A percentile compares a stretch with the other conserved stretches of the same genome.
Conservation (phyloP, 495 filamentous ascomycete species). For the Podospora bellae-mahoneyi region DNA sequence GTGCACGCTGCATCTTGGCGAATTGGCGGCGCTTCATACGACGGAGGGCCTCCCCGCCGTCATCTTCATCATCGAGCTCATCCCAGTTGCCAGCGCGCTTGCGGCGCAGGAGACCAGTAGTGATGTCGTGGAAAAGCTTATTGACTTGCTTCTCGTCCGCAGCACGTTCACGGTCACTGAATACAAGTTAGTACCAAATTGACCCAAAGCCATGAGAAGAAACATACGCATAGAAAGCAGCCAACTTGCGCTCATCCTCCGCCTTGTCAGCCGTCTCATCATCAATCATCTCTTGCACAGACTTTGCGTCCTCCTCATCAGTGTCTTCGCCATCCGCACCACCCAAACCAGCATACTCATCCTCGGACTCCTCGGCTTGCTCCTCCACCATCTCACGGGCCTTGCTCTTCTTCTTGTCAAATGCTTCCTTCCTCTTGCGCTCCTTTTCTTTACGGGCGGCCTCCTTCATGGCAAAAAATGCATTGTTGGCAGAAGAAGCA, state of each 20-base stretch:
- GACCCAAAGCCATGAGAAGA: neutral
- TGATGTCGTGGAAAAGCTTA: conserved; percentile 89
- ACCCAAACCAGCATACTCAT: conserved; percentile 94
- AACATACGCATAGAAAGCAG: conserved; percentile 84
- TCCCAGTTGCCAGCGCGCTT: conserved; percentile 71
- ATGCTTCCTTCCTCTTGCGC: conserved; percentile 44
- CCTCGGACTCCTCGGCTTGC: conserved; percentile 94
- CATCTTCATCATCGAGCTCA: conserved; percentile 83
- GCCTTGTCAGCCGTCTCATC: conserved; percentile 64
- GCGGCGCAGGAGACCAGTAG: conserved; percentile 76
- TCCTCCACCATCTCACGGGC: conserved; percentile 87
- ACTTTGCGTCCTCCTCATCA: conserved; percentile 60
- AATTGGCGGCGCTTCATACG: conserved; percentile 83
- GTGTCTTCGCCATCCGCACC: conserved; percentile 86
- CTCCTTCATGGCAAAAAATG: conserved; percentile 76
- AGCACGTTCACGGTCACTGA: conserved; percentile 61
- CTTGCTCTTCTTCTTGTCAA: conserved; percentile 83
- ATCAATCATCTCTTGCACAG: conserved; percentile 84
- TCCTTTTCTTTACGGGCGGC: conserved; percentile 56
- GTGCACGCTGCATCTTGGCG: conserved; percentile 83
- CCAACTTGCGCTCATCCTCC: conserved; percentile 73
- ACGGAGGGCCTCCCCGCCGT: conserved; percentile 71
- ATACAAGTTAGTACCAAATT: conserved; percentile 15
- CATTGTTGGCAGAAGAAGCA: conserved; percentile 30
- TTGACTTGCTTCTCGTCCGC: conserved; percentile 79